Conservation (phyloP, 352 stramenopile genomes). For the Globisporangium acanthophoron region DNA sequence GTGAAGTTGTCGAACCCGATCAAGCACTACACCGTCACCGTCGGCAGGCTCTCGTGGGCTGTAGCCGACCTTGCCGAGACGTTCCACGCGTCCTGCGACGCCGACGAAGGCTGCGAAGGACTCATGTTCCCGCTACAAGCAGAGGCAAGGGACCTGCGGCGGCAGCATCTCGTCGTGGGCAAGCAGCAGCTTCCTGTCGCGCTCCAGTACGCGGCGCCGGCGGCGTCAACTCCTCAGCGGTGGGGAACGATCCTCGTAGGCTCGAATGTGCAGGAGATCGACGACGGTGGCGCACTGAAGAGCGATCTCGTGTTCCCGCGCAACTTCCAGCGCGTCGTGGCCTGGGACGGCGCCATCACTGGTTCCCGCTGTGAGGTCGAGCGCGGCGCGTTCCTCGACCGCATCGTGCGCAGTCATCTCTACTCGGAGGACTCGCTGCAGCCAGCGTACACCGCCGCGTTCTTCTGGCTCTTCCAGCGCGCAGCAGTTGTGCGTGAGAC, state of each 20-base stretch:
- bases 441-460: conserved; percentile 36
- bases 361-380: conserved; percentile 37
- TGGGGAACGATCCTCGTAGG: conserved; percentile 33
- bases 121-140: conserved; percentile 18
- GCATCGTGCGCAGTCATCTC: conserved; percentile 32
- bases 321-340: conserved; percentile 29
- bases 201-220: conserved; percentile 20
- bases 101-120: conserved; percentile 22
- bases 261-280: conserved; percentile 48
- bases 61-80: conserved; percentile 22
- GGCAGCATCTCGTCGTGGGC: conserved; percentile 24
- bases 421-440: conserved; percentile 45
- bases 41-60: conserved; percentile 35
- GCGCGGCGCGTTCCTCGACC: conserved; percentile 33
- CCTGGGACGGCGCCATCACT: conserved; percentile 23
- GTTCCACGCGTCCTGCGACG: conserved; percentile 18
- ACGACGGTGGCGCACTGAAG: conserved; percentile 40
- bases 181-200: conserved; percentile 22
- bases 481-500: conserved; percentile 30
- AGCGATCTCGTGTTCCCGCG: conserved; percentile 47
- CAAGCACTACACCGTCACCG: conserved; percentile 43
- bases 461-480: conserved; percentile 54
- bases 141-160: not conserved
- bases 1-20: conserved; percentile 37
- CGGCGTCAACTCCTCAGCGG: conserved; percentile 1